phyloP scores from a whole-genome alignment of 176 grass and related monocot species.

The Sorghum bicolor region Sorghum_bicolor_NCBIv3 NC_012871.2:75949001-75949500 shows the following conservation, averaged over 20 bases:
- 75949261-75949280: background rate
- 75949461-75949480: background rate
- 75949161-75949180: background rate
- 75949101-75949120: background rate
- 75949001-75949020: background rate
- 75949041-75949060: background rate
- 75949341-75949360: conserved; percentile 33
- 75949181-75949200: background rate
- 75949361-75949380: conserved; percentile 12
- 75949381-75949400: conserved; percentile 32
- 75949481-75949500: background rate
- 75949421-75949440: conserved; percentile 31
- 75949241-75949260: background rate
- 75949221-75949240: background rate
- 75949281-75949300: background rate
- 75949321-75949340: background rate
- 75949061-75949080: background rate
- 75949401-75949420: conserved; percentile 8
- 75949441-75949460: conserved; percentile 40
- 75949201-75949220: background rate
- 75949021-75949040: too few relatives aligned
- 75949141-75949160: too few relatives aligned
- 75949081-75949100: too few relatives aligned
- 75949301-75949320: background rate
- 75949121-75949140: background rate